These are phyloP conservation scores for Fusarium sp. DNA, from an alignment of 2,329 filamentous ascomycete species.

Conservation along the genomic window DNA sequence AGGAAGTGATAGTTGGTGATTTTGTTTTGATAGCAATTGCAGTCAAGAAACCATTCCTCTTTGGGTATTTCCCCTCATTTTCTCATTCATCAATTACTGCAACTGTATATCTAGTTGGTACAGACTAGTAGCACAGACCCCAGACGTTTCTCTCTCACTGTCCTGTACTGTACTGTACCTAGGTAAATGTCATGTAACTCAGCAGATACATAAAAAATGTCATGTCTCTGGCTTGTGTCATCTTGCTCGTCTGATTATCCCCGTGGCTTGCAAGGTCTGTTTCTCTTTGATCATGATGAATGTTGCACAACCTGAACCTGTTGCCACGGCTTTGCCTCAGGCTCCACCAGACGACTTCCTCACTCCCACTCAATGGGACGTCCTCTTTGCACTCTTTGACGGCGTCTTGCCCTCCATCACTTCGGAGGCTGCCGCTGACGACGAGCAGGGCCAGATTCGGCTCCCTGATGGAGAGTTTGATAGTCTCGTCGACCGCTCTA, in stretches of 20 bases:
- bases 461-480: constrained; percentile 64
- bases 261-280: neutral
- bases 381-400: constrained; percentile 65
- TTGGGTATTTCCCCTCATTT: constrained; percentile 35
- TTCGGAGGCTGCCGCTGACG: constrained; percentile 52
- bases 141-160: neutral
- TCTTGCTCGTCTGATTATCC: constrained; percentile 22
- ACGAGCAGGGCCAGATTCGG: constrained; percentile 56
- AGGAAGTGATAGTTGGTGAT: constrained; percentile 6
- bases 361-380: constrained; percentile 63
- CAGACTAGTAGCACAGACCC: constrained; percentile 35
- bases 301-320: constrained; percentile 35
- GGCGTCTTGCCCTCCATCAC: constrained; percentile 70
- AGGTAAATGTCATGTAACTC: neutral
- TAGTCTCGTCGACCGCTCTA: constrained; percentile 54
- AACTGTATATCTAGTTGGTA: neutral
- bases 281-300: constrained; percentile 25
- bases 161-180: too few species aligned
- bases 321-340: constrained; percentile 43
- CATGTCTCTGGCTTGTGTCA: constrained; percentile 27
- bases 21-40: neutral
- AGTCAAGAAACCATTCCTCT: constrained; percentile 25
- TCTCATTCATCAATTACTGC: neutral
- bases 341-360: constrained; percentile 53
- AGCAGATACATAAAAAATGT: constrained; percentile 28